These are phyloP conservation scores for Ichthyophthirius multifiliis DNA, from an alignment of 169 alveolate genomes.

Conservation along the genomic window DNA sequence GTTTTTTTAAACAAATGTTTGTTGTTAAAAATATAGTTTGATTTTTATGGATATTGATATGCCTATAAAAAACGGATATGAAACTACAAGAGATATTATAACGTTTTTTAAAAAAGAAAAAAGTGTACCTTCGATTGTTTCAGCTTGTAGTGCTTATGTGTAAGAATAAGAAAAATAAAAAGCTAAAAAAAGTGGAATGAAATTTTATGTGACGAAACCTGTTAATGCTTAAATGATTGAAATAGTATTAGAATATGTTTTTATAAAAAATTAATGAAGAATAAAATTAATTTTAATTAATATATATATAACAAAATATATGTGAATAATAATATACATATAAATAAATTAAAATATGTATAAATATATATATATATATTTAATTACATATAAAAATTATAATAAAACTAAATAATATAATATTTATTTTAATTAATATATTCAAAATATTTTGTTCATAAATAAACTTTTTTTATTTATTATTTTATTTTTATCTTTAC, in stretches of 20 bases:
- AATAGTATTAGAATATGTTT: background rate
- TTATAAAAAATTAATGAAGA: background rate
- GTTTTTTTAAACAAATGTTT: background rate
- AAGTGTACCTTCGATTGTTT: background rate
- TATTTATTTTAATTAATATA: too few relatives aligned
- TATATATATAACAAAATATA: too few relatives aligned
- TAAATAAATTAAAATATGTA: too few relatives aligned
- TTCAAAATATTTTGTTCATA: too few relatives aligned
- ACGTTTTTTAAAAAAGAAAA: background rate
- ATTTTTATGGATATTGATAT: slow-evolving; percentile 2
- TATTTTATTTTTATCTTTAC: too few relatives aligned
- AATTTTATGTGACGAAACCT: background rate
- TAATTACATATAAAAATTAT: too few relatives aligned
- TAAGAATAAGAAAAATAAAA: background rate
- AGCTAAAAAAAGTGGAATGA: slow-evolving; percentile 2
- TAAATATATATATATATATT: too few relatives aligned
- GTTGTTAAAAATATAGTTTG: background rate
- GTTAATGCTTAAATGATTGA: background rate
- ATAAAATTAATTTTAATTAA: too few relatives aligned
- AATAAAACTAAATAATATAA: too few relatives aligned
- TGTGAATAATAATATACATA: too few relatives aligned
- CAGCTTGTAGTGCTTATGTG: background rate
- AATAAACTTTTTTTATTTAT: too few relatives aligned
- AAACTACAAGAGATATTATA: background rate
- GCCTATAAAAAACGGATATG: background rate